Evolutionary conservation across 2,329 filamentous ascomycete species (phyloP).

Genomic region (Ceratocystis destructans): DNA sequence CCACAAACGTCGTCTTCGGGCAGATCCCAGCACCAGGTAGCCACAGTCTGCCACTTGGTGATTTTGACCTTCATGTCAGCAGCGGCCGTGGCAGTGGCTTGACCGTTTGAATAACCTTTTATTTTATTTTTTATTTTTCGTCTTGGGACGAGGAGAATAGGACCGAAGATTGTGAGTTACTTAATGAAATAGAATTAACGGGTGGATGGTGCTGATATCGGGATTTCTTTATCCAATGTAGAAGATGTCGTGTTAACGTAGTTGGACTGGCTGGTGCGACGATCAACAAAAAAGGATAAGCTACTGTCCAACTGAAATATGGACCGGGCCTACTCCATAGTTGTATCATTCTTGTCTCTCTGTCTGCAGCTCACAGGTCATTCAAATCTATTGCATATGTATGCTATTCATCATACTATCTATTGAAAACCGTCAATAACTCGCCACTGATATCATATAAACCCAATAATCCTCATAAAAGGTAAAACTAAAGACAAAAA

Average conservation of each 20-base stretch:
- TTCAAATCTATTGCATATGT: too few relatives aligned
- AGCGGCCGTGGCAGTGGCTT: not conserved
- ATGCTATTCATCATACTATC: not conserved
- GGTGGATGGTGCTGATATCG: too few relatives aligned
- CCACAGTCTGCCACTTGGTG: slow-evolving; percentile 83
- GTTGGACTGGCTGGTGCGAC: not conserved
- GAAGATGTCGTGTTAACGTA: not conserved
- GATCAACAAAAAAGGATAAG: not conserved
- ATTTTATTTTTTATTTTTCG: too few relatives aligned
- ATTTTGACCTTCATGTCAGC: slow-evolving; percentile 81
- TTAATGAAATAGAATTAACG: too few relatives aligned
- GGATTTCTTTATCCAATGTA: not conserved
- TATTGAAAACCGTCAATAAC: not conserved
- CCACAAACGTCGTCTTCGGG: slow-evolving; percentile 96
- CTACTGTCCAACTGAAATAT: not conserved
- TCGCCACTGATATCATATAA: slow-evolving; percentile 13
- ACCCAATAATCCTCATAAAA: slow-evolving; percentile 17
- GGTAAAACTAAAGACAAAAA: slow-evolving; percentile 12
- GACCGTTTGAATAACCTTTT: not conserved
- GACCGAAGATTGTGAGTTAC: too few relatives aligned
- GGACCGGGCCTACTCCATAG: not conserved
- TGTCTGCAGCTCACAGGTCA: too few relatives aligned
- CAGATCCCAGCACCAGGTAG: slow-evolving; percentile 95
- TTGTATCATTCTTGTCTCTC: too few relatives aligned
- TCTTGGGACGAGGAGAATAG: too few relatives aligned